phyloP scores from a whole-genome alignment of 2,329 filamentous ascomycete species.

The Beauveria rudraprayagi region DNA sequence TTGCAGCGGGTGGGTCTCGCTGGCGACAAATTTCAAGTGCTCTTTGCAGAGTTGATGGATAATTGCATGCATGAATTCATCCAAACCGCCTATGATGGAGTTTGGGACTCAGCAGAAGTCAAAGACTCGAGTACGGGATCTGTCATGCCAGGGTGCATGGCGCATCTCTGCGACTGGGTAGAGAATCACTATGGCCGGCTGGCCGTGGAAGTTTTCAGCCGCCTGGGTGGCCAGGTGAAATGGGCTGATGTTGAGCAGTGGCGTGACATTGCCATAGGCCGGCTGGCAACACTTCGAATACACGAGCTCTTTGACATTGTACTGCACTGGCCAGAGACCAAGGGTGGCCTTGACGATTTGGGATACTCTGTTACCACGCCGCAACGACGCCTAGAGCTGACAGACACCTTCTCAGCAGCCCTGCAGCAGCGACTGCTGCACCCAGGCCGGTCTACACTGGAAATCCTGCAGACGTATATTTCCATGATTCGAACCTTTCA shows the following conservation, averaged over 20 bases:
- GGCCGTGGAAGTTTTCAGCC: constrained; percentile 51
- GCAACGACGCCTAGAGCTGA: constrained; percentile 60
- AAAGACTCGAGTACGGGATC: constrained; percentile 13
- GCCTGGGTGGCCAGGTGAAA: constrained; percentile 36
- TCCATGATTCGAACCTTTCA: constrained; percentile 72
- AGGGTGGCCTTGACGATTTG: constrained; percentile 66
- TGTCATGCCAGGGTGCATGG: constrained; percentile 46
- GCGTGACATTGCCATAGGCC: constrained; percentile 61
- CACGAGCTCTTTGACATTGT: constrained; percentile 73
- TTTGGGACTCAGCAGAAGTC: constrained; percentile 39
- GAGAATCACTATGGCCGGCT: constrained; percentile 58
- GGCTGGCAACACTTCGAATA: constrained; percentile 61
- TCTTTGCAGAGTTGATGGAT: constrained; percentile 66
- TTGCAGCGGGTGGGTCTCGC: constrained; percentile 59
- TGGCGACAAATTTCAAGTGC: constrained; percentile 59
- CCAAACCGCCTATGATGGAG: constrained; percentile 50
- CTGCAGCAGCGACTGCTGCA: constrained; percentile 62
- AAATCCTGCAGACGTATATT: constrained; percentile 71
- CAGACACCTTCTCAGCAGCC: constrained; percentile 58
- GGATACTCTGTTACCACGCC: constrained; percentile 61
- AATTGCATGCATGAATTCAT: constrained; percentile 57
- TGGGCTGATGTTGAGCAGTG: constrained; percentile 57
- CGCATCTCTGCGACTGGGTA: constrained; percentile 57
- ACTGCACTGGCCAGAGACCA: constrained; percentile 63
- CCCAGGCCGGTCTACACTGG: constrained; percentile 65